A percentile compares a stretch with the other conserved stretches of the same genome.
phyloP scores from a whole-genome alignment of 495 filamentous ascomycete genomes.

The Terfezia boudieri region DNA sequence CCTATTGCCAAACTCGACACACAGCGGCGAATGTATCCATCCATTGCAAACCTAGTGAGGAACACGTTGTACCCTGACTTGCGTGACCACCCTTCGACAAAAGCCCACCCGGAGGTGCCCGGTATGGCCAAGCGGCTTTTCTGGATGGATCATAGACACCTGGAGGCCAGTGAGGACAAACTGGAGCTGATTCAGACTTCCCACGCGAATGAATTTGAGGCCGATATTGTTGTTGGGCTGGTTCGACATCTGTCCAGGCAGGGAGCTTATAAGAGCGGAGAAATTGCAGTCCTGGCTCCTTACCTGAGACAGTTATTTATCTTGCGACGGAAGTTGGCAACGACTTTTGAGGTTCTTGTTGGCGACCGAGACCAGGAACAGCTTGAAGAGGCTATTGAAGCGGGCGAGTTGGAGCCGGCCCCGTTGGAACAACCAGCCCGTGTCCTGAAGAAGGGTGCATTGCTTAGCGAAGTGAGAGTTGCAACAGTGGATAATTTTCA shows the following conservation, averaged over 20 bases:
- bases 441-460: conserved; percentile 31
- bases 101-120: conserved; percentile 32
- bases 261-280: conserved; percentile 29
- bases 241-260: conserved; percentile 54
- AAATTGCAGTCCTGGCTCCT: conserved; percentile 57
- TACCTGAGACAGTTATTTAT: conserved; percentile 50
- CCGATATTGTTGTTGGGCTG: conserved; percentile 39
- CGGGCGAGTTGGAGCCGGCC: conserved; percentile 7
- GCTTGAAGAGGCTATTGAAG: conserved; percentile 21
- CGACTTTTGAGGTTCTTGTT: conserved; percentile 35
- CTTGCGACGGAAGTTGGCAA: conserved; percentile 29
- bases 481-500: conserved; percentile 75
- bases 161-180: conserved; percentile 8
- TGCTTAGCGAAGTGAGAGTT: conserved; percentile 37
- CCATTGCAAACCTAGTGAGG: conserved; percentile 36
- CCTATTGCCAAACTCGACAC: conserved; percentile 37
- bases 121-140: conserved; percentile 47
- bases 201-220: conserved; percentile 43
- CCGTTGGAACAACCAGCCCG: conserved; percentile 28
- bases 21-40: conserved; percentile 56
- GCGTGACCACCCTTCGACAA: conserved; percentile 32
- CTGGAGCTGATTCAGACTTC: conserved; percentile 31
- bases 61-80: conserved; percentile 42
- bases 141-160: conserved; percentile 46
- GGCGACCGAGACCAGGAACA: conserved; percentile 43